A percentile compares a stretch with the other conserved stretches of the same genome.
Conservation (phyloP, 805 yeast genomes). For the Metschnikowia baotianmanensis region DNA sequence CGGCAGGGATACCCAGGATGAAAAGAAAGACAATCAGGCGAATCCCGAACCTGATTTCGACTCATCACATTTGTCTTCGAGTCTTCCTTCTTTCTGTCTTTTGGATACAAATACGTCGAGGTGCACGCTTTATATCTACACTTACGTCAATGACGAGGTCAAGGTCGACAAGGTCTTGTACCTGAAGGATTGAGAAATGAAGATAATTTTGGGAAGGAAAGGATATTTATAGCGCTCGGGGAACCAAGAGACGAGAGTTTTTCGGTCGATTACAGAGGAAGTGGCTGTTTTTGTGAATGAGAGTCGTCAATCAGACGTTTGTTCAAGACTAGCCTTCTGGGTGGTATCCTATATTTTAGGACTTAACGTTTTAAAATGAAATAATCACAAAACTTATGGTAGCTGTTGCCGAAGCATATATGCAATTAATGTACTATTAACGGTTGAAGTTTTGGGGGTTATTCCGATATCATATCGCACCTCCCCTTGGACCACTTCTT, state of each 20-base stretch:
- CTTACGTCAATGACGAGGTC: conserved; percentile 75
- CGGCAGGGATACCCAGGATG: background rate
- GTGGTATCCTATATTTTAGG: no score
- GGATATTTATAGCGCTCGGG: no score
- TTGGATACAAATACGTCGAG: conserved; percentile 78
- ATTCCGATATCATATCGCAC: background rate
- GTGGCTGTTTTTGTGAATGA: no score
- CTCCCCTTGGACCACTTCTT: no score
- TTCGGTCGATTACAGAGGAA: no score
- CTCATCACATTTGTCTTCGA: conserved; percentile 16
- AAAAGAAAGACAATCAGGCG: background rate
- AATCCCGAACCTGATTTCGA: background rate
- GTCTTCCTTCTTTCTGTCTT: conserved; percentile 84
- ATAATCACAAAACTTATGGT: no score
- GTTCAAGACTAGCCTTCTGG: background rate
- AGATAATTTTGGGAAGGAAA: background rate
- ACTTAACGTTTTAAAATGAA: no score
- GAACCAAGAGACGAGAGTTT: no score
- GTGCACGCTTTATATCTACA: conserved; percentile 83
- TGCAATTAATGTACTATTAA: conserved; percentile 3
- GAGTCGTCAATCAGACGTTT: no score
- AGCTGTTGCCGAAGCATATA: background rate
- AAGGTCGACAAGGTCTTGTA: conserved; percentile 79
- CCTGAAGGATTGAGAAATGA: conserved; percentile 25
- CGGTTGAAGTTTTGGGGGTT: no score